phyloP scores from a whole-genome alignment of 169 alveolate genomes.

The Eimeria mitis region DNA sequence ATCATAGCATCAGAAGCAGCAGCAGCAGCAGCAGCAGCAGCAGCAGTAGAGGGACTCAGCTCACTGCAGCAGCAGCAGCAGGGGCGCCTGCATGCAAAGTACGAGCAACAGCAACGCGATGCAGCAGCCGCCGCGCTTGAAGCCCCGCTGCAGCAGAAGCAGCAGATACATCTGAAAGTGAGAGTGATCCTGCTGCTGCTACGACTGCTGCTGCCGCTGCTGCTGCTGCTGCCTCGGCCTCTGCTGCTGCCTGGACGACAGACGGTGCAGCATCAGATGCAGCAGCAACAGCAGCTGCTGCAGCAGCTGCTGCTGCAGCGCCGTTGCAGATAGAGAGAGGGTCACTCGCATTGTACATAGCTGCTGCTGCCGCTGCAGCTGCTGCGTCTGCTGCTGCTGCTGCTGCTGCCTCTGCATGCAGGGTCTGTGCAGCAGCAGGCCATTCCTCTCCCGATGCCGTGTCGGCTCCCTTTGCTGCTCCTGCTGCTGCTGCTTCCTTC shows the following conservation, averaged over 20 bases:
- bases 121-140: slow-evolving; percentile 68
- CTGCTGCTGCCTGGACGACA: neutral
- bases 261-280: neutral
- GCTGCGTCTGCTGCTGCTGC: slow-evolving; percentile 41
- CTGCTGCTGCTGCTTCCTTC: slow-evolving; percentile 26
- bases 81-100: slow-evolving; percentile 15
- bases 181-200: slow-evolving; percentile 40
- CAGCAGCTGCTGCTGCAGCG: slow-evolving; percentile 41
- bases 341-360: slow-evolving; percentile 4
- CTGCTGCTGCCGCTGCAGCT: slow-evolving; percentile 62
- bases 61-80: slow-evolving; percentile 47
- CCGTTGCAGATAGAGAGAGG: neutral
- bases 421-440: neutral
- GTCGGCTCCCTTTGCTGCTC: neutral
- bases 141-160: slow-evolving; percentile 59
- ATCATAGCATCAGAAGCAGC: neutral
- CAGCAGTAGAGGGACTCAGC: neutral
- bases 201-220: slow-evolving; percentile 54
- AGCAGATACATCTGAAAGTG: slow-evolving; percentile 2
- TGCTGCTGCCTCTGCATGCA: slow-evolving; percentile 3
- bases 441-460: neutral
- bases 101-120: slow-evolving; percentile 3
- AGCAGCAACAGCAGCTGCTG: neutral
- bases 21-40: slow-evolving; percentile 35
- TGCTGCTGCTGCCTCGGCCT: slow-evolving; percentile 53